phyloP scores from a whole-genome alignment of 2,329 filamentous ascomycete species.

The Aspergillus versicolor region DNA sequence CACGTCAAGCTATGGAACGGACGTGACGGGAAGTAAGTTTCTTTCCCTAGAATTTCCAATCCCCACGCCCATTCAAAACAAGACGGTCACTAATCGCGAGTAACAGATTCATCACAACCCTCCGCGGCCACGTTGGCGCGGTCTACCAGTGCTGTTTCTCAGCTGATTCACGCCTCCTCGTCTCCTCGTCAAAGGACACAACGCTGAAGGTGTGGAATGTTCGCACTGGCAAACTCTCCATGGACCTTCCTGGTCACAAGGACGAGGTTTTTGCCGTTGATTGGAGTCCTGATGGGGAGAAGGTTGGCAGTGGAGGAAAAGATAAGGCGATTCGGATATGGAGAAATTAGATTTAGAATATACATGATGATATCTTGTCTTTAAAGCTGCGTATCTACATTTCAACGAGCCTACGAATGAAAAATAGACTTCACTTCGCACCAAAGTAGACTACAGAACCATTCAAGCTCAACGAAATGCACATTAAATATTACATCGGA shows the following conservation, averaged over 20 bases:
- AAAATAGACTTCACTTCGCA: neutral
- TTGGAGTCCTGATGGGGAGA: constrained; percentile 88
- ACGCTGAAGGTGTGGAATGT: constrained; percentile 96
- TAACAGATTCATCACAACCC: constrained; percentile 74
- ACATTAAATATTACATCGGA: neutral
- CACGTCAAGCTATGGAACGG: constrained; percentile 91
- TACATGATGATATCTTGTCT: neutral
- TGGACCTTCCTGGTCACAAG: constrained; percentile 83
- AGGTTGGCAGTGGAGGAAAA: constrained; percentile 87
- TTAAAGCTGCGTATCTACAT: too few species aligned
- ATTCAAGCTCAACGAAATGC: neutral
- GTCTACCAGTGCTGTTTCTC: constrained; percentile 94
- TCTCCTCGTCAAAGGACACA: constrained; percentile 86
- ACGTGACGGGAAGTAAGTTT: constrained; percentile 58
- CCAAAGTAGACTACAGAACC: too few species aligned
- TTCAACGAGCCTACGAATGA: too few species aligned
- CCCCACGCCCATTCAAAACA: too few species aligned
- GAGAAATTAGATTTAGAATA: constrained; percentile 51
- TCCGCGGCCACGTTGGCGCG: constrained; percentile 84
- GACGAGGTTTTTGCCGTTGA: constrained; percentile 94
- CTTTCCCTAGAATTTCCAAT: constrained; percentile 2
- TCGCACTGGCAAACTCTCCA: constrained; percentile 74
- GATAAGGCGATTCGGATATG: constrained; percentile 74
- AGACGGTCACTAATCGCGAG: neutral
- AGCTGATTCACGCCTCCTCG: constrained; percentile 83